A percentile compares a stretch with the other conserved stretches of the same genome.
These are phyloP conservation scores for Penicillium cosmopolitanum DNA, from an alignment of 495 filamentous ascomycete genomes.

Conservation along the genomic window DNA sequence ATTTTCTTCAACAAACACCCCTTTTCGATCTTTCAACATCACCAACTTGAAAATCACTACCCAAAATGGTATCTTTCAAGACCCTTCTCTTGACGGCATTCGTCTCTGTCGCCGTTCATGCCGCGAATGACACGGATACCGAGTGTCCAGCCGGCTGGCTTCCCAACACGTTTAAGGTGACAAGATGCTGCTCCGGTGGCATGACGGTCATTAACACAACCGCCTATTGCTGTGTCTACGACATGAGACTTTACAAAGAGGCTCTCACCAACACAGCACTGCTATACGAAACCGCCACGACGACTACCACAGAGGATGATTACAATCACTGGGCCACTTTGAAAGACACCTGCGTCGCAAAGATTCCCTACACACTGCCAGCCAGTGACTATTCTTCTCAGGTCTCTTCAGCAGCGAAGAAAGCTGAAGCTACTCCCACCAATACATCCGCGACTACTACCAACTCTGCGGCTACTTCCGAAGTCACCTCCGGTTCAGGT, in stretches of 20 bases:
- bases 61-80: constrained; percentile 17
- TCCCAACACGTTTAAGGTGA: background rate
- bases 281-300: constrained; percentile 8
- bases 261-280: constrained; percentile 1
- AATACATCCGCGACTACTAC: constrained; percentile 6
- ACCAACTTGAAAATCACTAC: background rate
- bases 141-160: constrained; percentile 17
- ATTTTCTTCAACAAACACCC: background rate
- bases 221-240: constrained; percentile 23
- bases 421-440: constrained; percentile 14
- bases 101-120: constrained; percentile 5
- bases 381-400: constrained; percentile 24
- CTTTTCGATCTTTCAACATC: background rate
- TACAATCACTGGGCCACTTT: background rate
- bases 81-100: constrained; percentile 4
- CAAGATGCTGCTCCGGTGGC: constrained; percentile 21
- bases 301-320: constrained; percentile 2
- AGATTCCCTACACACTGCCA: constrained; percentile 15
- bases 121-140: background rate
- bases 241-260: constrained; percentile 6
- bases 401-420: constrained; percentile 21
- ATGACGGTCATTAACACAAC: constrained; percentile 11
- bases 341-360: constrained; percentile 8
- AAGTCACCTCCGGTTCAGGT: constrained; percentile 5
- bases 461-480: background rate